Conservation (phyloP, 2,329 filamentous ascomycete species). For the Paramyrothecium sp. region DNA sequence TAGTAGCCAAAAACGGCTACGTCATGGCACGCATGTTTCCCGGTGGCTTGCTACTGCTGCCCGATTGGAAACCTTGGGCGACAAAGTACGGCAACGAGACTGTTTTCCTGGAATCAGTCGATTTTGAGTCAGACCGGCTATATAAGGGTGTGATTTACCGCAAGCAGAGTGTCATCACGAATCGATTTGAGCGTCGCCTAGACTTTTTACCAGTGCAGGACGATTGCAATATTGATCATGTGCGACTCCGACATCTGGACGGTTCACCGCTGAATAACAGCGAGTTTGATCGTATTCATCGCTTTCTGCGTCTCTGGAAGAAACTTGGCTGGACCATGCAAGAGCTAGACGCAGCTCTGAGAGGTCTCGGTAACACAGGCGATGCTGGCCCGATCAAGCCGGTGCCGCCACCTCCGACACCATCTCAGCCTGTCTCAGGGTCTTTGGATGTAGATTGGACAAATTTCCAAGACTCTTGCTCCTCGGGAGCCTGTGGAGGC, state of each 20-base stretch:
- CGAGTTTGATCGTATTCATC: background rate
- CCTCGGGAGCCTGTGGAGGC: background rate
- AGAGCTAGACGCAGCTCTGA: background rate
- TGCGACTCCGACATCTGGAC: background rate
- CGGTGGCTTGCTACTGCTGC: background rate
- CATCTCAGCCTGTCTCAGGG: background rate
- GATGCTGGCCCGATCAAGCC: background rate
- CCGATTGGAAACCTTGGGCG: background rate
- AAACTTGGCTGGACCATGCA: background rate
- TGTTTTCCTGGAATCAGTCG: background rate
- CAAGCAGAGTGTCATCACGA: background rate
- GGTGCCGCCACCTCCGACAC: background rate
- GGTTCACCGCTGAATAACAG: background rate
- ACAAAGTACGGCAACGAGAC: background rate
- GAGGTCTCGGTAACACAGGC: background rate
- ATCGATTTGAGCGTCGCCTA: background rate
- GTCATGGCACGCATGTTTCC: background rate
- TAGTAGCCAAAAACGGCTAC: background rate
- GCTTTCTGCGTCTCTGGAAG: background rate
- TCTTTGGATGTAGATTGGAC: background rate
- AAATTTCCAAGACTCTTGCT: background rate
- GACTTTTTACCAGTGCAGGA: background rate
- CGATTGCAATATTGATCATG: background rate
- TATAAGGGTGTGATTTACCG: background rate
- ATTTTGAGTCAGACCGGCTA: background rate